Base-by-base conservation (phyloP, 768 basidiomycete genomes). In the Boletus patriciae region DNA sequence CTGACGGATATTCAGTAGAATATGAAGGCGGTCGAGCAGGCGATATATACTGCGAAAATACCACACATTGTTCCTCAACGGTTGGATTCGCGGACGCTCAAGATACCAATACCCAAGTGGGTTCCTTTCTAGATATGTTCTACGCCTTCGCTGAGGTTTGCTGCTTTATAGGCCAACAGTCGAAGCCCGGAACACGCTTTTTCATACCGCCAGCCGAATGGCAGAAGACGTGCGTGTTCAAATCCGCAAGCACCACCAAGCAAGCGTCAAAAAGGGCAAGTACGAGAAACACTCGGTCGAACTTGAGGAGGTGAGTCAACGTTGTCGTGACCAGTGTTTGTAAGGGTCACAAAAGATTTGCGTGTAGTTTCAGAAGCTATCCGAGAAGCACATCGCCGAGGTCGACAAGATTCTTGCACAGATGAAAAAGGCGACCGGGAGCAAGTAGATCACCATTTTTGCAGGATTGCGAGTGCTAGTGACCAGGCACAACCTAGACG, bases 41-140 rank as follows among this genome's bases (percentile, higher is more conserved):
- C 81, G 0, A 73, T 94, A 7, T 90, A 91, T 63, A 80, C 83
- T n/a, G 85, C 88, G 5, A 87, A 88, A 59, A 74, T 92, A 37
- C 85, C 88, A 10, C 80, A 84, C 29, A 79, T 90, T 11, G 78
- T 85, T 0, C 91, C 91, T 5, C 92, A 93, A 61, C 78, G 78
- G 54, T 73, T 82, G 41, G 91, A 94, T 63, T 74, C 66, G 31
- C 81, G 85, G 42, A 93, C 92, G 2, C 80, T 94, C 61, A 88
- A 81, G 60, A 82, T 94, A 57, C 87, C 90, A 0, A 84, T 93
- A 69, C 88, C 92, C 42, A 92, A 85, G 91, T 92, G 60, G 15
- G 77, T 63, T 15, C 34, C 21, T 21, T 46, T 18, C 29, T 6
- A 6, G 27, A 16, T 3, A 19, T 9, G 8, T 16, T 16, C 2